These are phyloP conservation scores for Primulina eburnea DNA, from an alignment of 257 asterid species.

Conservation along the genomic window DNA sequence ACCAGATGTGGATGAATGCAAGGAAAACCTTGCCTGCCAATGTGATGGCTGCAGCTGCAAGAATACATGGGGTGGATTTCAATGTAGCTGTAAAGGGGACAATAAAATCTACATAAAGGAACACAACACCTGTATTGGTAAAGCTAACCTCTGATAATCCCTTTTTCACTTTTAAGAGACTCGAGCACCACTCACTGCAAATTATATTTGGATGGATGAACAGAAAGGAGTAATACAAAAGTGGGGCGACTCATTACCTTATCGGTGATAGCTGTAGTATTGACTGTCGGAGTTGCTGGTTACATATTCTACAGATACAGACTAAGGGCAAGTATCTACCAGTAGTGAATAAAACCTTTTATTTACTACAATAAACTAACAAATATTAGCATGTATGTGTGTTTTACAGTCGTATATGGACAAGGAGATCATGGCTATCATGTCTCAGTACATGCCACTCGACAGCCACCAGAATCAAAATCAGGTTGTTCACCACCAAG, in stretches of 20 bases:
- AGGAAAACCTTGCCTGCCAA: conserved; percentile 56
- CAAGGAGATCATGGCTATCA: conserved; percentile 94
- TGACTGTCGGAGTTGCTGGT: conserved; percentile 57
- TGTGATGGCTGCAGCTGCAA: conserved; percentile 86
- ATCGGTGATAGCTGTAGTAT: conserved; percentile 51
- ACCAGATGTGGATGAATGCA: conserved; percentile 82
- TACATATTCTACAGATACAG: conserved; percentile 90
- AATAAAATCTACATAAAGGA: conserved; percentile 64
- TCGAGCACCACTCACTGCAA: background rate
- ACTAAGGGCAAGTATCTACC: conserved; percentile 55
- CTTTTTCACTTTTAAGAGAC: background rate
- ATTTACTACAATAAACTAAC: background rate
- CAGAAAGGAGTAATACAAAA: conserved; percentile 70
- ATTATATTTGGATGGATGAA: background rate
- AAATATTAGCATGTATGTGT: background rate
- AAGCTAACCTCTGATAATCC: background rate
- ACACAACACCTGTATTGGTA: conserved; percentile 87
- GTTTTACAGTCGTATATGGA: conserved; percentile 86
- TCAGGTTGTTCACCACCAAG: conserved; percentile 62
- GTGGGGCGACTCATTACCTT: conserved; percentile 48
- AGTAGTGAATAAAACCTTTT: background rate
- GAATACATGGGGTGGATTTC: conserved; percentile 81
- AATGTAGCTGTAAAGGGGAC: conserved; percentile 63
- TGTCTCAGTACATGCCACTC: conserved; percentile 98
- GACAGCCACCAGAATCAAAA: conserved; percentile 70